Percentiles rank a stretch among this genome's conserved stretches.
These are phyloP conservation scores for Salvia rosmarinus DNA, from an alignment of 257 asterid genomes.

Conservation along the genomic window DNA sequence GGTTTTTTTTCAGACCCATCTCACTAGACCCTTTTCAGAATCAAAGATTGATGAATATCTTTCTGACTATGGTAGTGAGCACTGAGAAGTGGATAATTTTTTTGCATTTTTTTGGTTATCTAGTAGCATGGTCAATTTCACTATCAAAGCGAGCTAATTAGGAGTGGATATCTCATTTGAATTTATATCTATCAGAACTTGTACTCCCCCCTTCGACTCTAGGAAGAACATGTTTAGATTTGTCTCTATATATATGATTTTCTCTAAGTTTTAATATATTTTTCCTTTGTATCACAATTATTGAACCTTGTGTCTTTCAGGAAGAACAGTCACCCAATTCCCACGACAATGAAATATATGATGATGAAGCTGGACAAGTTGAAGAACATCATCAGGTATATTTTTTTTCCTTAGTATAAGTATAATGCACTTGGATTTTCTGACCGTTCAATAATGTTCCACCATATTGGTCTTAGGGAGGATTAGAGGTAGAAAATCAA, in stretches of 20 bases:
- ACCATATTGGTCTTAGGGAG: constrained; percentile 40
- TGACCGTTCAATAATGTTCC: neutral
- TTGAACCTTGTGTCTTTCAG: constrained; percentile 39
- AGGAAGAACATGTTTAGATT: neutral
- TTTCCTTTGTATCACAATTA: neutral
- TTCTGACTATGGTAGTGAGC: neutral
- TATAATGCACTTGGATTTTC: neutral
- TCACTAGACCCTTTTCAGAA: neutral
- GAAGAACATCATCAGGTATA: constrained; percentile 60
- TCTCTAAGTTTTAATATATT: neutral
- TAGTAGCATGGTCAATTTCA: neutral
- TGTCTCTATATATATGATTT: neutral
- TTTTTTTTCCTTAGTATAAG: neutral
- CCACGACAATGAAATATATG: constrained; percentile 41
- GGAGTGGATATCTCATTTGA: neutral
- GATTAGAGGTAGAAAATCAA: constrained; percentile 39
- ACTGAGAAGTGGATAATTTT: neutral
- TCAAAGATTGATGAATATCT: neutral
- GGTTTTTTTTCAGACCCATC: neutral
- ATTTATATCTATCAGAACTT: neutral
- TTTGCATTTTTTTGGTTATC: neutral
- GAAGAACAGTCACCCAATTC: constrained; percentile 54
- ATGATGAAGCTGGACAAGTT: constrained; percentile 43
- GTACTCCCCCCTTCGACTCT: neutral
- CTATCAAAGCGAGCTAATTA: neutral